Evolutionary conservation across 2,329 filamentous ascomycete species (phyloP).

Genomic region (Paraphoma sp.): DNA sequence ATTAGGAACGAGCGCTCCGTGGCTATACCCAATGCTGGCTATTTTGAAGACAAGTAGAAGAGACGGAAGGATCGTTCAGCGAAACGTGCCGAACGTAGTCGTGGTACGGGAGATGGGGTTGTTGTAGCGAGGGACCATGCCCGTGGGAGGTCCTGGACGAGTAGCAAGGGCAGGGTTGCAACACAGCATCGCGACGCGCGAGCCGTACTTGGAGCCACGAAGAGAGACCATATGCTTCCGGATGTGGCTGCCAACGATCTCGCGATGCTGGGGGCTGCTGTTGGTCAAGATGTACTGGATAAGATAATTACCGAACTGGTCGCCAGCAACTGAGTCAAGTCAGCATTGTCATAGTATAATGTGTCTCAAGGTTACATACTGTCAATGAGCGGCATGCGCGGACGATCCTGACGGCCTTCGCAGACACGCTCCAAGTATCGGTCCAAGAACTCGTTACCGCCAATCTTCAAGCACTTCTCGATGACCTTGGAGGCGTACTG

Average conservation of each 20-base stretch:
- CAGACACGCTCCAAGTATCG: slow-evolving; percentile 94
- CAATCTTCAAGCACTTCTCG: slow-evolving; percentile 98
- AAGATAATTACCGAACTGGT: slow-evolving; percentile 98
- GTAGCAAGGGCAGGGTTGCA: slow-evolving; percentile 91
- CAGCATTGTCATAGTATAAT: background rate
- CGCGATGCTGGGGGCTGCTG: slow-evolving; percentile 84
- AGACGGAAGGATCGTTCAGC: slow-evolving; percentile 20
- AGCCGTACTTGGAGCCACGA: slow-evolving; percentile 97
- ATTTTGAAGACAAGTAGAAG: slow-evolving; percentile 26
- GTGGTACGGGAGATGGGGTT: slow-evolving; percentile 31
- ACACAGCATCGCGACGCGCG: slow-evolving; percentile 97
- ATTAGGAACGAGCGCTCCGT: slow-evolving; percentile 31
- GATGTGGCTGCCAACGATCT: slow-evolving; percentile 91
- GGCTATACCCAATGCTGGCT: slow-evolving; percentile 38
- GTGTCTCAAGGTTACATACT: slow-evolving; percentile 58
- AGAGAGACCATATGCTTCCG: slow-evolving; percentile 99
- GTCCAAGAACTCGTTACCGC: slow-evolving; percentile 85
- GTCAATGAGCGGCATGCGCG: slow-evolving; percentile 95
- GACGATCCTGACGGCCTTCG: slow-evolving; percentile 86
- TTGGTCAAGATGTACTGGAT: slow-evolving; percentile 97
- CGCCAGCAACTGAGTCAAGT: slow-evolving; percentile 72
- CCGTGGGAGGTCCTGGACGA: slow-evolving; percentile 83
- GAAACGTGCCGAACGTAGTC: slow-evolving; percentile 36
- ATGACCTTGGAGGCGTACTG: slow-evolving; percentile 99
- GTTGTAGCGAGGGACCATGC: slow-evolving; percentile 53